phyloP scores from a whole-genome alignment of 2,329 filamentous ascomycete species.

The Trichoderma sp. region DNA sequence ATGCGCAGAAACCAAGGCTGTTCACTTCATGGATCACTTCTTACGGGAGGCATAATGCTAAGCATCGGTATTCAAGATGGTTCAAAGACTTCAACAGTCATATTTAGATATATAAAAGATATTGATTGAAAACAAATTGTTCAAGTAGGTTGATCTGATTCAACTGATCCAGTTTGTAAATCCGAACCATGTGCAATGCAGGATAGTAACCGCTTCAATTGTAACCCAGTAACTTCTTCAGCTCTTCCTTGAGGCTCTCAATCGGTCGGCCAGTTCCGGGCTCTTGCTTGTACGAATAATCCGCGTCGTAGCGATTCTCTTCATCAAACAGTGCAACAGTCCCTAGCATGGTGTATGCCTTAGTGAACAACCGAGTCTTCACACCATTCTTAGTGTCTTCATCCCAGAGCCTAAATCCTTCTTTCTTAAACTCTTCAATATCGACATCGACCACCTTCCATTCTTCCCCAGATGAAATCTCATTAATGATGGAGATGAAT shows the following conservation, averaged over 20 bases:
- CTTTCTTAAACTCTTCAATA: not conserved
- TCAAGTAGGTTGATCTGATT: not conserved
- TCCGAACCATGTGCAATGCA: not conserved
- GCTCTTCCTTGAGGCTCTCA: not conserved
- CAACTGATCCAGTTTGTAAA: not conserved
- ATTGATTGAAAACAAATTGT: not conserved
- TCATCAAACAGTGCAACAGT: slow-evolving; percentile 22
- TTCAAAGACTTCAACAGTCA: not conserved
- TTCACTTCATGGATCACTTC: not conserved
- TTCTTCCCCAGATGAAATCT: not conserved
- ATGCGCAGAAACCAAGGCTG: not conserved
- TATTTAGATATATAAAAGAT: not conserved
- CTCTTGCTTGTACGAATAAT: slow-evolving; percentile 20
- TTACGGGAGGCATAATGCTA: not conserved
- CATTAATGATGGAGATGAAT: not conserved
- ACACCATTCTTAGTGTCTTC: slow-evolving; percentile 10
- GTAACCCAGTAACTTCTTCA: not conserved
- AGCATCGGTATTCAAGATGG: not conserved
- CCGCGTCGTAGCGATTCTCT: slow-evolving; percentile 20
- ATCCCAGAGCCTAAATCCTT: slow-evolving; percentile 4
- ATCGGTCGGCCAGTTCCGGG: slow-evolving; percentile 3
- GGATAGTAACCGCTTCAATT: not conserved
- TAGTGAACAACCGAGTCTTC: slow-evolving; percentile 15
- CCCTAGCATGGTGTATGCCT: slow-evolving; percentile 20
- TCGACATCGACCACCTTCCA: not conserved